phyloP scores from a whole-genome alignment of 2,329 filamentous ascomycete genomes.

The Blastomyces emzantsi region DNA sequence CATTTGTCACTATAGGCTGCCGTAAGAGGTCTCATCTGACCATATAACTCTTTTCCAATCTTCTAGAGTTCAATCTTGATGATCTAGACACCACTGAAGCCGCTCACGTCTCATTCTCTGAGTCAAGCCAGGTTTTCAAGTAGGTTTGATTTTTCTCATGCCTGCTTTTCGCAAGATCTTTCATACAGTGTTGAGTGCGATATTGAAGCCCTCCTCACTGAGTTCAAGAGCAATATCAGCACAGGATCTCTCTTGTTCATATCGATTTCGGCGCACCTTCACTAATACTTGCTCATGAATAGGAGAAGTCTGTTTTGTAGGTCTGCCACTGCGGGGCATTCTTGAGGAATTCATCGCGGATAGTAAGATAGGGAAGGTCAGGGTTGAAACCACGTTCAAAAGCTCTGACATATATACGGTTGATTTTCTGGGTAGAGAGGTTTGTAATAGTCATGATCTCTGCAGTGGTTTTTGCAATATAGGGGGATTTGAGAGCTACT shows the following conservation, averaged over 20 bases:
- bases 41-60: no score
- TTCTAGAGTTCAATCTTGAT: conserved; percentile 18
- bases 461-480: neutral
- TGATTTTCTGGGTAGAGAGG: neutral
- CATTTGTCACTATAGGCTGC: no score
- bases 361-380: conserved; percentile 8
- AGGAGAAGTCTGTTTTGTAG: conserved; percentile 6
- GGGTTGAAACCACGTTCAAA: conserved; percentile 11
- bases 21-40: no score
- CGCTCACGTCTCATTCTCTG: conserved; percentile 10
- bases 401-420: neutral
- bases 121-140: conserved; percentile 15
- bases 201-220: conserved; percentile 11
- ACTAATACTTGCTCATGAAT: conserved; percentile 6
- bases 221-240: conserved; percentile 8
- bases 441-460: neutral
- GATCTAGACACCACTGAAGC: conserved; percentile 13
- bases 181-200: conserved; percentile 4
- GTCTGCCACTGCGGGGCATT: neutral
- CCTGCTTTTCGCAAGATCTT: conserved; percentile 11
- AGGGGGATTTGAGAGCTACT: neutral
- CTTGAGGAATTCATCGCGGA: conserved; percentile 7
- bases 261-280: conserved; percentile 8
- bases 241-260: conserved; percentile 14
- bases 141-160: conserved; percentile 15